Conservation (phyloP, 176 grass and related monocot species). For the Eragrostis curvula region DNA sequence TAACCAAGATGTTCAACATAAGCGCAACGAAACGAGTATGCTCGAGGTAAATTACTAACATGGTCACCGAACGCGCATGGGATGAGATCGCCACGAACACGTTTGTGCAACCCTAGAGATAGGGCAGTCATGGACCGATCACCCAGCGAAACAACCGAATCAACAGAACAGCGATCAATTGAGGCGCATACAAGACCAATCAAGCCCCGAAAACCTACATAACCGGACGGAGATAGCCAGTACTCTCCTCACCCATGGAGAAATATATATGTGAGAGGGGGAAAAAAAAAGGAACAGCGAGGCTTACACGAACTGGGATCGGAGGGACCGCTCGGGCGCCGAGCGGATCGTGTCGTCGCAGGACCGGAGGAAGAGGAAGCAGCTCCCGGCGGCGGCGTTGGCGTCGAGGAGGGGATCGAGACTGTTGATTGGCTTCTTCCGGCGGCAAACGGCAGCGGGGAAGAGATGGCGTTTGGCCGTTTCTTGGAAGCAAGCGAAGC, state of each 20-base stretch:
- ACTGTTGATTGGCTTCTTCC: not conserved
- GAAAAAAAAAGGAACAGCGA: not conserved
- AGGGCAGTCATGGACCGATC: not conserved
- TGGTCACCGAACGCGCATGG: not conserved
- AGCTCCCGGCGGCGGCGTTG: not conserved
- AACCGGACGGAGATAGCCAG: not conserved
- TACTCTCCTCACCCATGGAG: not conserved
- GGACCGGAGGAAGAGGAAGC: not conserved
- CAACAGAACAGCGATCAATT: not conserved
- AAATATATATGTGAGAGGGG: not conserved
- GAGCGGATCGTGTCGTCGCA: not conserved
- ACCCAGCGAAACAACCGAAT: not conserved
- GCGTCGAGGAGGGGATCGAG: not conserved
- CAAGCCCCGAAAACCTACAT: not conserved
- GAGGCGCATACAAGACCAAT: not conserved
- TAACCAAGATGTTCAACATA: not conserved
- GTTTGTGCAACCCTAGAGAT: slow-evolving; percentile 27
- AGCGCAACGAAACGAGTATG: not conserved
- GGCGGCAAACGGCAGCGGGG: slow-evolving; percentile 24
- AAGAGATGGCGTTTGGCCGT: not conserved
- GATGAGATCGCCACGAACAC: not conserved
- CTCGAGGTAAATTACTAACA: not conserved
- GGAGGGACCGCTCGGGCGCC: not conserved
- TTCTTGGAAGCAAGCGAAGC: not conserved
- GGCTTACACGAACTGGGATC: slow-evolving; percentile 3